These are phyloP conservation scores for Sisymbrium altissimum DNA, from an alignment of 345 rosid genomes.

Conservation along the genomic window DNA sequence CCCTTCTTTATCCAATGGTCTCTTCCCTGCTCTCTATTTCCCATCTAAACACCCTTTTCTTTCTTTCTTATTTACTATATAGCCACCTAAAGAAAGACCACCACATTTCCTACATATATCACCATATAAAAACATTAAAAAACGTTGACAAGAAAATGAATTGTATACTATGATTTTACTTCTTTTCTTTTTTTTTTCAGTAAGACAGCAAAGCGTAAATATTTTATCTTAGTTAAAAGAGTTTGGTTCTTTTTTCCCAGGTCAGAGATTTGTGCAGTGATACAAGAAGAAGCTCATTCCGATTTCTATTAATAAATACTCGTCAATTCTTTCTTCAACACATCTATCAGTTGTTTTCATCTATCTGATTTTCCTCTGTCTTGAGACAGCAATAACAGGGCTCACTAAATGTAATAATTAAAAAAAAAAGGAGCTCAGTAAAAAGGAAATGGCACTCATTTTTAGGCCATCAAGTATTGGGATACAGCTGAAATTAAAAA, in stretches of 20 bases:
- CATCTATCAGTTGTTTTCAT: constrained; percentile 17
- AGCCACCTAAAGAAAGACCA: background rate
- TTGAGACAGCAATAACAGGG: constrained; percentile 9
- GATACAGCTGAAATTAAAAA: constrained; percentile 34
- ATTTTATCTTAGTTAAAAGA: background rate
- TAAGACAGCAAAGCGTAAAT: background rate
- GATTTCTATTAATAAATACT: constrained; percentile 6
- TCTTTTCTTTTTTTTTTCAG: background rate
- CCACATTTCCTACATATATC: background rate
- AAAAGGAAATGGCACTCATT: constrained; percentile 34
- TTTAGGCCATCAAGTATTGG: constrained; percentile 32
- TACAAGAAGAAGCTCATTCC: constrained; percentile 14
- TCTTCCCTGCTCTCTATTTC: constrained; percentile 27
- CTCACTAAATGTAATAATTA: constrained; percentile 1
- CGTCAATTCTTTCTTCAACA: background rate
- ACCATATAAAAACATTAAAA: background rate
- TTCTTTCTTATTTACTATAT: constrained; percentile 11
- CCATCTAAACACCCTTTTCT: constrained; percentile 22
- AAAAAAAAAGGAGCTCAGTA: background rate
- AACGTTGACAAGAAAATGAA: background rate
- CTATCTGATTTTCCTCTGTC: constrained; percentile 18
- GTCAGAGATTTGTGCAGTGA: constrained; percentile 33
- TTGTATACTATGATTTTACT: background rate
- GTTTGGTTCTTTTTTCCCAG: constrained; percentile 12
- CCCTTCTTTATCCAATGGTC: constrained; percentile 42